Evolutionary conservation across 2,329 filamentous ascomycete genomes (phyloP), one percentile per base, ranked within the genome.

Genomic region (Bipolaris oryzae): DNA sequence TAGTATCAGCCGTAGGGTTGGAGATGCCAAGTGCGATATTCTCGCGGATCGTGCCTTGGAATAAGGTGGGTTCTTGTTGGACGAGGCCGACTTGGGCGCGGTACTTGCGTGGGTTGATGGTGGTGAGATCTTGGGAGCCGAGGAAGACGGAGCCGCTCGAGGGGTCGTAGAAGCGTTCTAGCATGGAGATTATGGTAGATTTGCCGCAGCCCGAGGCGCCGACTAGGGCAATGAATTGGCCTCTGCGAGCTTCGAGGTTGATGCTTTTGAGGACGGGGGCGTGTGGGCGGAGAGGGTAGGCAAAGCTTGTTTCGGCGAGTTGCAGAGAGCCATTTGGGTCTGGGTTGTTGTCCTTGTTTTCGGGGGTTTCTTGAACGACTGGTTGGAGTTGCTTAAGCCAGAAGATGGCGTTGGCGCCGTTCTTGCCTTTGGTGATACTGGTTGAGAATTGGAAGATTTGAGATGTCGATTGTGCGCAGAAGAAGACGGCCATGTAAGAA

Each of bases 91-190:
- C 96, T 66, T 96, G 4, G 2, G 48, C 61, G 7, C 68, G 84
- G 46, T 92, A 83, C 10, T 79, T 73, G 61, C 13, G 78, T 72
- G 16, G 78, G 62, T 3, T 77, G 72, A 37, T 78, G 41, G 2
- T 65, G 48, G 63, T 23, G 3, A 69, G 88, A 83, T 97, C 86
- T 15, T 83, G 77, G 31, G 93, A 93, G 28, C 85, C 84, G 64
- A 87, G 82, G 1, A 86, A 77, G 55, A 94, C 87, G 5, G 78
- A 76, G 3, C 91, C 91, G 11, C 80, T 77, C 7, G 96, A 89
- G 0, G 93, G 92, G 58, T 92, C 87, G 74, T 98, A 98, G 74
- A 97, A 97, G 21, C 94, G 86, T 76, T 97, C 93, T 0, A 97
- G 88, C 25, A 98, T 81, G 9, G 92, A 92, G 20, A 98, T 89